These are phyloP conservation scores for Aspergillus puulaauensis DNA, from an alignment of 2,329 filamentous ascomycete genomes.

Conservation along the genomic window DNA sequence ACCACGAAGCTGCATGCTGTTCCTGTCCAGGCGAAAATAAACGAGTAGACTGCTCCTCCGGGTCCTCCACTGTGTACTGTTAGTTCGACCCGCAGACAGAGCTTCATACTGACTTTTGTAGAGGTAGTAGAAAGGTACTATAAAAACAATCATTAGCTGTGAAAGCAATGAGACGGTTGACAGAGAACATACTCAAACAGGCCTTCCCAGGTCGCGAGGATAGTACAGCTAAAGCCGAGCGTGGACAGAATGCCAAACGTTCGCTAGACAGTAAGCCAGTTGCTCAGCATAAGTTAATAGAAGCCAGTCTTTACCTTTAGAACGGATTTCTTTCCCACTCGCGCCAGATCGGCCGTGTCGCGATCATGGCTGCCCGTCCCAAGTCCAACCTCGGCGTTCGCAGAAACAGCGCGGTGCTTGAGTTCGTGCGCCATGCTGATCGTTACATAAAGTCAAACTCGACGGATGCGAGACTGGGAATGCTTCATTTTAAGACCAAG, in stretches of 20 bases:
- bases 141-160: neutral
- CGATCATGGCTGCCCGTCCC: neutral
- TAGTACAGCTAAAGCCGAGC: neutral
- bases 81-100: neutral
- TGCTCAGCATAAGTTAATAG: too few species aligned
- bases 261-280: neutral
- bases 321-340: neutral
- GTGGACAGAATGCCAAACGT: neutral
- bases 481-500: neutral
- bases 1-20: neutral
- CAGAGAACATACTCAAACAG: neutral
- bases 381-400: neutral
- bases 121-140: neutral
- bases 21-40: neutral
- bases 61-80: neutral
- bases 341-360: neutral
- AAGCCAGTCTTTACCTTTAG: neutral
- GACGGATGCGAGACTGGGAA: neutral
- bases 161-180: neutral
- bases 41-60: neutral
- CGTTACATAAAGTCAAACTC: neutral
- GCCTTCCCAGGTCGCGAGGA: neutral
- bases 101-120: neutral
- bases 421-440: neutral
- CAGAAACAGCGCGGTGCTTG: neutral